Percentiles rank a stretch among this genome's conserved stretches.
phyloP scores from a whole-genome alignment of 768 basidiomycete species.

The Serendipita sp. region DNA sequence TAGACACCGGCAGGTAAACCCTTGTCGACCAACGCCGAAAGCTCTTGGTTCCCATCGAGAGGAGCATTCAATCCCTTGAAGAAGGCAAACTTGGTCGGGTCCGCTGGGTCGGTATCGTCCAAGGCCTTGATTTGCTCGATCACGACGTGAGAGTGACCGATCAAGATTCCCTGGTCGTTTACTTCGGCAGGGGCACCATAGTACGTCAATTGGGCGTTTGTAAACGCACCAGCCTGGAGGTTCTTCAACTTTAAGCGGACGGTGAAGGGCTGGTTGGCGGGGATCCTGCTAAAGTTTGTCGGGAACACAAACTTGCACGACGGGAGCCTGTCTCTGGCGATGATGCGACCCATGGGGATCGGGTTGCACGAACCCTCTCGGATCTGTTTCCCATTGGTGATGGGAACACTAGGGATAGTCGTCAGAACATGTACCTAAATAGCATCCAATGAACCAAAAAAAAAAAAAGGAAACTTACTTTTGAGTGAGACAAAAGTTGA shows the following conservation, averaged over 20 bases:
- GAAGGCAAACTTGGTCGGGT: conserved; percentile 20
- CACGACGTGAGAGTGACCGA: conserved; percentile 21
- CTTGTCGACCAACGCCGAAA: conserved; percentile 17
- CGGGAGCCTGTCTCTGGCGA: conserved; percentile 12
- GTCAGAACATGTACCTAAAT: conserved; percentile 13
- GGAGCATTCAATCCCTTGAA: conserved; percentile 19
- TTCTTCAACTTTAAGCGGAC: conserved; percentile 16
- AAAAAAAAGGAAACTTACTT: not conserved
- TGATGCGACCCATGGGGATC: conserved; percentile 18
- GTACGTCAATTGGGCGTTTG: conserved; percentile 16
- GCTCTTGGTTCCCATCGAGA: conserved; percentile 15
- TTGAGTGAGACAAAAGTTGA: conserved; percentile 10
- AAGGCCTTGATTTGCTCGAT: conserved; percentile 18
- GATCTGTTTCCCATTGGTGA: conserved; percentile 21
- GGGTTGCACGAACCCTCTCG: conserved; percentile 19
- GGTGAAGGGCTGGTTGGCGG: conserved; percentile 17
- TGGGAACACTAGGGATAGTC: conserved; percentile 13
- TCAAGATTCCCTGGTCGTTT: conserved; percentile 17
- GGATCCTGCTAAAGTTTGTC: conserved; percentile 15
- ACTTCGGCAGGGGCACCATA: conserved; percentile 18
- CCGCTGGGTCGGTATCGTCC: conserved; percentile 11
- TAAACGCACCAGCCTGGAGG: conserved; percentile 17
- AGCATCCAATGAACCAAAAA: not conserved
- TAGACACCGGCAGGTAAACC: conserved; percentile 20
- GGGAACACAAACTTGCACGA: conserved; percentile 15